These are phyloP conservation scores for Boletus sp. DNA, from an alignment of 768 basidiomycete species.

Conservation along the genomic window DNA sequence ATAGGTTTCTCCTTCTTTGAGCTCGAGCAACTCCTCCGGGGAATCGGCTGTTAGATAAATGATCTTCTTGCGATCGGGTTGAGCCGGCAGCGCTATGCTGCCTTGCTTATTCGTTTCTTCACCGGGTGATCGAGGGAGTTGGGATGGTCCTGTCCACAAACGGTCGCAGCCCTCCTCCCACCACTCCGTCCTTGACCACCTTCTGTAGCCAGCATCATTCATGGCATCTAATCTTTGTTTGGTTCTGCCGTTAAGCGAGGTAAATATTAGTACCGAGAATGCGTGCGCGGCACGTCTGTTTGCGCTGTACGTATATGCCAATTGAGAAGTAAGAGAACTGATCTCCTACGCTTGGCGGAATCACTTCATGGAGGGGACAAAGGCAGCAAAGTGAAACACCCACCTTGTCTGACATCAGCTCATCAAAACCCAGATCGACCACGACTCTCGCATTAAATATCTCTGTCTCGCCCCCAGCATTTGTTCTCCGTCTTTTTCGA, in stretches of 20 bases:
- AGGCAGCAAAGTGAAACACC: slow-evolving; percentile 28
- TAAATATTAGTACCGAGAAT: slow-evolving; percentile 71
- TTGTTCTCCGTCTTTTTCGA: slow-evolving; percentile 17
- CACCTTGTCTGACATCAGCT: slow-evolving; percentile 91
- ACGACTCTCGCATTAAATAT: slow-evolving; percentile 64
- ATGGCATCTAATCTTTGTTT: slow-evolving; percentile 60
- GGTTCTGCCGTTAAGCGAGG: slow-evolving; percentile 74
- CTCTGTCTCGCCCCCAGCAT: slow-evolving; percentile 38
- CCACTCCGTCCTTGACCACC: slow-evolving; percentile 85
- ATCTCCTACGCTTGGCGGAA: slow-evolving; percentile 63
- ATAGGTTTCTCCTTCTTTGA: slow-evolving; percentile 83
- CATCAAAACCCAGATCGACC: slow-evolving; percentile 89
- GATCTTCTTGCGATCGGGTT: slow-evolving; percentile 46
- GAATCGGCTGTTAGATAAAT: slow-evolving; percentile 97
- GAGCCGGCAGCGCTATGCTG: not conserved
- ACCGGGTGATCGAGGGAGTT: not conserved
- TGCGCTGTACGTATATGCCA: slow-evolving; percentile 87
- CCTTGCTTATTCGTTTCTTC: slow-evolving; percentile 2
- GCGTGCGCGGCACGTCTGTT: slow-evolving; percentile 73
- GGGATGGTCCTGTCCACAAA: slow-evolving; percentile 48
- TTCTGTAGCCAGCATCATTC: slow-evolving; percentile 63
- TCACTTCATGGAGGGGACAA: slow-evolving; percentile 12
- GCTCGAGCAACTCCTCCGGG: slow-evolving; percentile 75
- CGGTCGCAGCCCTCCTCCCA: slow-evolving; percentile 71
- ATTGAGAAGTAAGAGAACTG: slow-evolving; percentile 81